Evolutionary conservation across 345 rosid species (phyloP), one percentile per base, ranked within the genome.

Genomic region (Ceriops zippeliana): DNA sequence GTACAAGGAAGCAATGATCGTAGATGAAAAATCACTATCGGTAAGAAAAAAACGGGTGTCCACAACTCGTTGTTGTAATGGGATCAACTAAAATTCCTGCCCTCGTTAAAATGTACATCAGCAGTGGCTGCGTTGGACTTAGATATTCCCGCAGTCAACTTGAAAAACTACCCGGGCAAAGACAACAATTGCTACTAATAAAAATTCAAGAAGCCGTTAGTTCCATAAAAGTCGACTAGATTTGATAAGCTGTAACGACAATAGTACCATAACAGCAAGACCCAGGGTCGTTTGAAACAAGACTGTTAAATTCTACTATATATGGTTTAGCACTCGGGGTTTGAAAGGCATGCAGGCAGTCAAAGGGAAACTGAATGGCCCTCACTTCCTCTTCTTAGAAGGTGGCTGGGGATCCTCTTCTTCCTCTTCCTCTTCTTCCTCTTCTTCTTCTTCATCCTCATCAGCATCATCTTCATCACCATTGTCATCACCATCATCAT

Each of bases 311-410:
- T 61, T 67, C 77, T 73, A 71, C 60, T 15, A 73, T 74, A 76
- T 58, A 65, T 21, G 71, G 35, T 63, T 69, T 58, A 61, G 70
- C 71, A 66, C 58, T 22, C 61, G 49, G 5, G 49, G 17, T 13
- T 42, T 42, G 17, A 3, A 42, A 42, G 49, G 16, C 49, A 22
- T 56, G 28, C 28, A 56, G 51, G 52, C 53, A 60, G 68, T 57
- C 8, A 53, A 31, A 26, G 38, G 37, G n/a, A 38, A 22, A 46
- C 65, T 10, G 28, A 2, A 10, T 35, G 37, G 56, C 35, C 69
- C 68, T 87, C 79, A 86, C 80, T 86, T 88, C 72, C 87, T 86
- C 79, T 83, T 86, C 81, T 86, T 88, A 52, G 88, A 8, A 10
- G 92, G 87, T 5, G 90, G 90, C 80, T 86, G 83, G 17, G 78